Conservation (phyloP, 2,329 filamentous ascomycete species). For the Talaromyces amestolkiae region DNA sequence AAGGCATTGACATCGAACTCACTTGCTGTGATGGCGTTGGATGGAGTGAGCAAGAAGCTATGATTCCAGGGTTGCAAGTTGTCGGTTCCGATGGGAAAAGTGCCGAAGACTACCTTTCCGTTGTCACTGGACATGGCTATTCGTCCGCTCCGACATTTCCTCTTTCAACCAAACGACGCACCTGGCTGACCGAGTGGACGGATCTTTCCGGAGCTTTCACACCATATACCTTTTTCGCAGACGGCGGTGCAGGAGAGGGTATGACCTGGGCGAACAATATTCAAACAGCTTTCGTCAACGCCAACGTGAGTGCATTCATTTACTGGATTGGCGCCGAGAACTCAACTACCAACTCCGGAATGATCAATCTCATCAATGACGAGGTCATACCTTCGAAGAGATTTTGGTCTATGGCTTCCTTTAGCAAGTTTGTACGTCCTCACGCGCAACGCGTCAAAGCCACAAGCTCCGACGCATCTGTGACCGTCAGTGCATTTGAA, state of each 20-base stretch:
- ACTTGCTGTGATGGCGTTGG: slow-evolving; percentile 49
- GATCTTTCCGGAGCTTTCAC: slow-evolving; percentile 48
- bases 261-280: slow-evolving; percentile 58
- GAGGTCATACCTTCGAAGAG: slow-evolving; percentile 35
- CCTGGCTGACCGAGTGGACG: slow-evolving; percentile 55
- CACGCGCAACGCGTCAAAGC: slow-evolving; percentile 39
- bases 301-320: slow-evolving; percentile 53
- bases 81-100: slow-evolving; percentile 23
- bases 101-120: slow-evolving; percentile 39
- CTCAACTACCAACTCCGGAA: slow-evolving; percentile 38
- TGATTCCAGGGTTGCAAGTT: slow-evolving; percentile 38
- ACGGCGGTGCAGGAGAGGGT: slow-evolving; percentile 51
- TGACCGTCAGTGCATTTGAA: slow-evolving; percentile 28
- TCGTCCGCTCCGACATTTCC: slow-evolving; percentile 40
- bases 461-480: slow-evolving; percentile 25
- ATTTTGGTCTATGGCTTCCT: slow-evolving; percentile 46
- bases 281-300: slow-evolving; percentile 49
- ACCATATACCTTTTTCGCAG: slow-evolving; percentile 48
- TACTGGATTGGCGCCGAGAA: slow-evolving; percentile 54
- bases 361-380: slow-evolving; percentile 37
- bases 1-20: slow-evolving; percentile 40
- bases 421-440: slow-evolving; percentile 38
- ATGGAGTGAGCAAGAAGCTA: slow-evolving; percentile 40
- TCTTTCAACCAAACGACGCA: slow-evolving; percentile 43
- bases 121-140: slow-evolving; percentile 47